Percentiles rank a stretch among this genome's conserved stretches.
Evolutionary conservation across 164 flowering plant genomes (phyloP).

Genomic region (Vitis amurensis): DNA sequence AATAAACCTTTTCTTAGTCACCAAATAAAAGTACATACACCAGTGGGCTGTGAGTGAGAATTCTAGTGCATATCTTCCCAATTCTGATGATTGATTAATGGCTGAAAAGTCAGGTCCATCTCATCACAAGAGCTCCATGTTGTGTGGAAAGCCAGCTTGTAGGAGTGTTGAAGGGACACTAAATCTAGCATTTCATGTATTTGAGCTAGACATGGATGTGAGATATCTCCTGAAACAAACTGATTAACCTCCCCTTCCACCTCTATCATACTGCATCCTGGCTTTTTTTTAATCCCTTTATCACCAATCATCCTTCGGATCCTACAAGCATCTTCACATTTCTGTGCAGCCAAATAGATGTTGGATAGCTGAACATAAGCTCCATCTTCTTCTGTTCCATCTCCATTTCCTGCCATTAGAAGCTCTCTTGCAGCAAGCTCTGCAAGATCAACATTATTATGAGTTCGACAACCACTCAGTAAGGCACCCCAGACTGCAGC

Average conservation of each 20-base stretch:
- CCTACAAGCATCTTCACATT: conserved; percentile 37
- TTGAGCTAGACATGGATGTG: conserved; percentile 21
- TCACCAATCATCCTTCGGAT: conserved; percentile 42
- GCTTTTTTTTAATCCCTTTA: conserved; percentile 40
- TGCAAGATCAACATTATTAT: conserved; percentile 38
- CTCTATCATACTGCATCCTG: conserved; percentile 55
- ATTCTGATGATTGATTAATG: no score
- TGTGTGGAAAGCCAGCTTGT: no score
- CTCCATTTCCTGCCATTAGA: conserved; percentile 22
- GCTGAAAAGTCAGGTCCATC: no score
- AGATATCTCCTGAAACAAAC: conserved; percentile 48
- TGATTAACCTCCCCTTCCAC: conserved; percentile 41
- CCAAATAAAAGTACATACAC: no score
- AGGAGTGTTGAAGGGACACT: no score
- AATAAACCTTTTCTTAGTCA: no score
- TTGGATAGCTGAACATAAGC: conserved; percentile 49
- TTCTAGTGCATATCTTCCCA: no score
- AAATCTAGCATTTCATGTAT: conserved; percentile 27
- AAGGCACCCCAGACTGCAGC: conserved; percentile 59
- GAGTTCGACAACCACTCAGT: conserved; percentile 37
- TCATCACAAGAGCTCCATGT: no score
- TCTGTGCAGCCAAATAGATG: conserved; percentile 37
- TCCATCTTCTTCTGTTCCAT: conserved; percentile 33
- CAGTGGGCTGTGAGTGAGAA: no score
- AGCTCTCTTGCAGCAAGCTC: conserved; percentile 44